A percentile compares a stretch with the other conserved stretches of the same genome.
phyloP scores from a whole-genome alignment of 148 eudicot species.

The Vaccinium darrowii region DNA sequence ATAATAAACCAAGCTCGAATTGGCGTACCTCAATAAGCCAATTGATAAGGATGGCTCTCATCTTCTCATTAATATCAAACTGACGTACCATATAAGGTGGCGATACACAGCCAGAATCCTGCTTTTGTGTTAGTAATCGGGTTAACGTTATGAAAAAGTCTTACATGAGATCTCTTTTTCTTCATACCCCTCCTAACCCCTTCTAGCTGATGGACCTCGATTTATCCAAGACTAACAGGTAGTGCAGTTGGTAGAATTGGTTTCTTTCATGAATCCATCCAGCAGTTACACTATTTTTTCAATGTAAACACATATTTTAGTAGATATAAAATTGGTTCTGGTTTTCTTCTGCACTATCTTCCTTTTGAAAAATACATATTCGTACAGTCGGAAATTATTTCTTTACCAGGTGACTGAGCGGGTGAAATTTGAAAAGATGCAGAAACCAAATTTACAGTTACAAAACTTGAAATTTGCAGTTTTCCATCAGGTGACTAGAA shows the following conservation, averaged over 20 bases:
- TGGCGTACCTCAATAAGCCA: slow-evolving; percentile 77
- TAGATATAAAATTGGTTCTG: neutral
- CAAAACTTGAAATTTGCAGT: neutral
- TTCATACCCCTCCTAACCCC: neutral
- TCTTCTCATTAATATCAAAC: slow-evolving; percentile 60
- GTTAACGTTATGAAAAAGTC: no score
- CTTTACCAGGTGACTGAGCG: neutral
- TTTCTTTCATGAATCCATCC: neutral
- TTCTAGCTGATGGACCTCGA: neutral
- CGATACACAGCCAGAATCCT: slow-evolving; percentile 49
- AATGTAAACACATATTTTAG: neutral
- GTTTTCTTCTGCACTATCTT: neutral
- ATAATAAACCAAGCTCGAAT: neutral
- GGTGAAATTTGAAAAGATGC: neutral
- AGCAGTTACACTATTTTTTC: neutral
- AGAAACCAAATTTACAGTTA: neutral
- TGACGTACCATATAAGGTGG: slow-evolving; percentile 60
- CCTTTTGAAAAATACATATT: neutral
- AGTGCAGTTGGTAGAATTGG: neutral
- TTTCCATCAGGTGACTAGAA: neutral
- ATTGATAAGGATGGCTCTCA: slow-evolving; percentile 79
- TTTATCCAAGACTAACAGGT: neutral
- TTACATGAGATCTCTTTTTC: no score
- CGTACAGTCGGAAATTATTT: neutral
- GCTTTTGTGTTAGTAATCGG: slow-evolving; percentile 10